These are phyloP conservation scores for Paraleonurus japonicus DNA, from an alignment of 257 asterid genomes.

Conservation along the genomic window DNA sequence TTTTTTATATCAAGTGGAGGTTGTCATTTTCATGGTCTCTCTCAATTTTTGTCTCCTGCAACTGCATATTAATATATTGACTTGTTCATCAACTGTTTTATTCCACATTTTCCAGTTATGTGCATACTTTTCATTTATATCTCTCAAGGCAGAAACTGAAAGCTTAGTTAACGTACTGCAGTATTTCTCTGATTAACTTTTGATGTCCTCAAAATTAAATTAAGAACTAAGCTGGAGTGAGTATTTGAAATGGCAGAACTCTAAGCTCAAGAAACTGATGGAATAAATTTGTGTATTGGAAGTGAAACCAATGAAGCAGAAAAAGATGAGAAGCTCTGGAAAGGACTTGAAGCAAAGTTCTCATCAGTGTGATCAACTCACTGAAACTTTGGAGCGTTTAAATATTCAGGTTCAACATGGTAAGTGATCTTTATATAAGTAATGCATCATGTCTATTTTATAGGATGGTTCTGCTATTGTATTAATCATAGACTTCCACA, in stretches of 20 bases:
- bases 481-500: conserved; percentile 38
- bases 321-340: conserved; percentile 96
- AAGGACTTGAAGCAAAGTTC: conserved; percentile 86
- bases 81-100: too few relatives aligned
- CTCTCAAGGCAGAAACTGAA: conserved; percentile 18
- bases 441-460: conserved; percentile 13
- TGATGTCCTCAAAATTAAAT: not conserved
- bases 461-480: conserved; percentile 17
- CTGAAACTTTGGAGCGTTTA: conserved; percentile 70
- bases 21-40: too few relatives aligned
- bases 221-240: conserved; percentile 24
- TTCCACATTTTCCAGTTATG: not conserved
- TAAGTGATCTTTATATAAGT: conserved; percentile 28
- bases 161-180: conserved; percentile 5
- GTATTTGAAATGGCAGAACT: conserved; percentile 52
- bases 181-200: not conserved
- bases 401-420: conserved; percentile 82
- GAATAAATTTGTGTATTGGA: conserved; percentile 68
- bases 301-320: conserved; percentile 86
- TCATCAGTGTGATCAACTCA: conserved; percentile 77
- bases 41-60: too few relatives aligned
- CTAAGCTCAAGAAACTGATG: conserved; percentile 76
- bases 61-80: too few relatives aligned
- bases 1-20: too few relatives aligned
- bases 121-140: not conserved